Conservation (phyloP, 139 green algal genomes). For the Ettlia oleoabundans region DNA sequence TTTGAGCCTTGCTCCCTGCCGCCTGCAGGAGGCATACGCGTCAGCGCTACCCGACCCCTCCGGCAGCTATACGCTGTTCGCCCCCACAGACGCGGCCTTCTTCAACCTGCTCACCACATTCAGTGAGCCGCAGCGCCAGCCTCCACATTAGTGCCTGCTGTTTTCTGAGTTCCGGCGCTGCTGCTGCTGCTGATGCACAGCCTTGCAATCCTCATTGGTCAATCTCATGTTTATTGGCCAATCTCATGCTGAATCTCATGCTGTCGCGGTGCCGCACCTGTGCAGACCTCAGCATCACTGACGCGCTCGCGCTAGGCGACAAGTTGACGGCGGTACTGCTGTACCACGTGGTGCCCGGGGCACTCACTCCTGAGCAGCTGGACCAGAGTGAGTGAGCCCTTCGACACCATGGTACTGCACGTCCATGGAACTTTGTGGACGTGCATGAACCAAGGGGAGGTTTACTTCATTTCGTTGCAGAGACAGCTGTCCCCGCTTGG, state of each 20-base stretch:
- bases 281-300: conserved; percentile 36
- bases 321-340: conserved; percentile 41
- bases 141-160: too few species aligned
- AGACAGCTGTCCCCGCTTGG: too few species aligned
- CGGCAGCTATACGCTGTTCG: conserved; percentile 30
- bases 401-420: background rate
- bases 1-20: too few species aligned
- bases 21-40: conserved; percentile 1
- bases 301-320: conserved; percentile 41
- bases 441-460: too few species aligned
- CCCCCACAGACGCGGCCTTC: conserved; percentile 44
- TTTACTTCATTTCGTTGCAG: too few species aligned
- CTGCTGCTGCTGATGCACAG: background rate
- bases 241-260: background rate
- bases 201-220: too few species aligned
- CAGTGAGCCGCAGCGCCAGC: background rate
- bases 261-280: background rate
- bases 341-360: conserved; percentile 37
- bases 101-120: conserved; percentile 35
- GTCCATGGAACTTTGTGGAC: too few species aligned
- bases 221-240: background rate
- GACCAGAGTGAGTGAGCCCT: background rate
- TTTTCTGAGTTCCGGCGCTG: too few species aligned
- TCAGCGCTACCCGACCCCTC: conserved; percentile 33
- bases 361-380: background rate